Base-by-base conservation (phyloP, 106 monocot genomes). In the Dioscorea alata region DNA sequence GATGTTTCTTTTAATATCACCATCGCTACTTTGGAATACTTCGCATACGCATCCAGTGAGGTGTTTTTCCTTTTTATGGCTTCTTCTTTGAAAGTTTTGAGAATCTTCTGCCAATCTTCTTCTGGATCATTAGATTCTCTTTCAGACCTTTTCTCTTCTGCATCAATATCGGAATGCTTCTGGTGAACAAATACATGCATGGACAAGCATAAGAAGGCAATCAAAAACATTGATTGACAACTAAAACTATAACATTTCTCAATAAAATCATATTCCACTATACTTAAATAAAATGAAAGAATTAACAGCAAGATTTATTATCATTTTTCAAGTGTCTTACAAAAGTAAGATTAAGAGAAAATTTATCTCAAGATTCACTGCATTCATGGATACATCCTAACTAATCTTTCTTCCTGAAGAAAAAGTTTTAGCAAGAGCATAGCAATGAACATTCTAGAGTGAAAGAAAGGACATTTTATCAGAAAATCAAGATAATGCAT, bases 31-130 rank as follows among this genome's bases (percentile, higher is more conserved):
- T 85, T 80, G 32, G 89, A 92, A 75, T 87, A 92, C 7, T 81
- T 28, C 23, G 80, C 78, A 56, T 92, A 97, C 10, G 89, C 78
- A 79, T 89, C 82, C 62, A 79, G 58, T 34, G 92, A 87, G 18
- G 73, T 52, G 53, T 63, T 76, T 65, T 81, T 80, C 78, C 87
- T 76, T 60, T 89, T 89, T 42, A 65, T 13, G 15, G 96, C 86
- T 72, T 89, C 86, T 34, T 72, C 78, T 63, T 92, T 97, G 35
- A 87, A 82, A 4, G 83, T 57, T 59, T 87, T 76, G 1, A 97
- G 72, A 12, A 78, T 61, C 56, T 85, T 63, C 52, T 82, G 73
- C 96, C 84, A 97, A 64, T 74, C 78, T 73, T 87, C 78, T 14
- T 87, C 72, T 15, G 92, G 74, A 12, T 82, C 83, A 31, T 82